Base-by-base conservation (phyloP, 2,329 filamentous ascomycete genomes). In the Cladosporium sp. region DNA sequence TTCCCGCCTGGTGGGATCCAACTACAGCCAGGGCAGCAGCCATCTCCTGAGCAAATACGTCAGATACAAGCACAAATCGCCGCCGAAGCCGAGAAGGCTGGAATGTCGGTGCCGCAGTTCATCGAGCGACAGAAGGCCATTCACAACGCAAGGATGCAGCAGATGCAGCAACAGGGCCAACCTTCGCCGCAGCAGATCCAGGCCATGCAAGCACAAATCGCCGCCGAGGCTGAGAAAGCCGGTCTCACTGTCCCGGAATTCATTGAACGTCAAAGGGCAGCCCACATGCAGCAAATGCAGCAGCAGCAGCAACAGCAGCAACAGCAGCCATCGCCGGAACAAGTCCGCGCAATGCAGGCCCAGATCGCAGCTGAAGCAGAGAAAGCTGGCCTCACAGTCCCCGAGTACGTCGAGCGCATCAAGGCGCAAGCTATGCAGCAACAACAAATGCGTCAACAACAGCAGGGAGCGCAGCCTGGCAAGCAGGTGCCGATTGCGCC, bases 231-330 rank as follows among this genome's bases (percentile, higher is more conserved):
- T 58, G 85, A 91, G 74, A 93, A 91, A 80, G 87, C 89, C 68
- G 93, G 93, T 76, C 88, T 98, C 85, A 88, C 90, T 5, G 89
- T 95, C 0, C 92, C 90, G 54, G 85, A 97, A 79, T 97, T 96
- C 76, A 86, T 95, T 73, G 88, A 82, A 71, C 73, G 77, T 63
- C 75, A 83, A 66, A 80, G 81, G 70, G 76, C 77, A 59, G 80
- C 87, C 71, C 85, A 86, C n/a, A n/a, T n/a, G n/a, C n/a, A n/a
- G n/a, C n/a, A n/a, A n/a, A n/a, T 5, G 16, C 18, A 69, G 46
- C 59, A 36, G 46, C 30, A 62, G 62, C 61, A 63, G 51, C 49
- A 26, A 10, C 25, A 28, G 25, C 68, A 70, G 68, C 80, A 80
- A 56, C 80, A 83, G 69, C 82, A 83, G 70, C 92, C 92, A 36